Conservation (phyloP, 176 grass and related monocot genomes). For the Ensete ventricosum region DNA sequence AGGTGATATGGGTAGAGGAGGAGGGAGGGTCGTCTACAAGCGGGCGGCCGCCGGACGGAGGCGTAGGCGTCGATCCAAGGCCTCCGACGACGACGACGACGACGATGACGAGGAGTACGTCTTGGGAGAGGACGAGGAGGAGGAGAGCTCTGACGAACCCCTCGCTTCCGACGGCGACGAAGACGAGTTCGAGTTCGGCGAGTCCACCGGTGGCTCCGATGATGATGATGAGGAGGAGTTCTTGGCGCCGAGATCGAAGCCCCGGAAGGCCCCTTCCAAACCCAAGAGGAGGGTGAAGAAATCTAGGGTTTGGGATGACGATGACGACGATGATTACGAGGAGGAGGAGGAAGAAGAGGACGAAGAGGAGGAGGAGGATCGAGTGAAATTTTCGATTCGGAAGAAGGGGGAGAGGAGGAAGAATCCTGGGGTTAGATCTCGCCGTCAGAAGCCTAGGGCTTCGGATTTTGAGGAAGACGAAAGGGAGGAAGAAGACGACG, state of each 20-base stretch:
- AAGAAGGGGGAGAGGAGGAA: constrained; percentile 6
- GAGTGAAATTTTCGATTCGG: constrained; percentile 1
- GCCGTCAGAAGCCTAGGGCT: not conserved
- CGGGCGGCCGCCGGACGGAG: constrained; percentile 16
- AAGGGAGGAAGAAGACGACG: not conserved
- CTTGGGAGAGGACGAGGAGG: constrained; percentile 11
- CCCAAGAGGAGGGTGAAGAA: constrained; percentile 6
- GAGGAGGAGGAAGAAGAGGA: constrained; percentile 31
- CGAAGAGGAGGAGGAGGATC: constrained; percentile 23
- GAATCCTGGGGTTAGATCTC: not conserved
- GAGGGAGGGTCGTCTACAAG: constrained; percentile 29
- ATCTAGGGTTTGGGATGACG: constrained; percentile 9
- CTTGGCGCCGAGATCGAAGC: not conserved
- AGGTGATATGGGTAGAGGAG: constrained; percentile 43
- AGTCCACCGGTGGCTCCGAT: not conserved
- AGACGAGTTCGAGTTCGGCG: not conserved
- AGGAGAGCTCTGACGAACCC: not conserved
- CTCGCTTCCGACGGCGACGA: not conserved
- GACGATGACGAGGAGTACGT: constrained; percentile 10
- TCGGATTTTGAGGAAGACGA: constrained; percentile 25
- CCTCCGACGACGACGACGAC: constrained; percentile 22
- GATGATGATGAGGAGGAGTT: not conserved
- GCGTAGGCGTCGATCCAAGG: constrained; percentile 8
- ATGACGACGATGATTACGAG: constrained; percentile 34
- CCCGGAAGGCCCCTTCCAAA: not conserved